A percentile compares a stretch with the other conserved stretches of the same genome.
Evolutionary conservation across 2,329 filamentous ascomycete species (phyloP).

Genomic region (Colletotrichum eremochloae): DNA sequence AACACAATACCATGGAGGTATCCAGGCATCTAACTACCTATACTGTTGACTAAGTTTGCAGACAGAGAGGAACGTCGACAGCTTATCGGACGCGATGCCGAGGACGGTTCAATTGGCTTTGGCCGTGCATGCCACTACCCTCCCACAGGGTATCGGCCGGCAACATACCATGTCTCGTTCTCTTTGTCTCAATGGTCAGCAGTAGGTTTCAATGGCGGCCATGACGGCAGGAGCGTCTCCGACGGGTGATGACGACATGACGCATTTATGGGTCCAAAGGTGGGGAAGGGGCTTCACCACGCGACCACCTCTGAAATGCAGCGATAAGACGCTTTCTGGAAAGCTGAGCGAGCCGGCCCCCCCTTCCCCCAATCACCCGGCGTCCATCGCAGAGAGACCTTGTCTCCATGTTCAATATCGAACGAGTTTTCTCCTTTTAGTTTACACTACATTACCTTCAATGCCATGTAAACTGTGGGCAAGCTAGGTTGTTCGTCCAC

Average conservation of each 20-base stretch:
- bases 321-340: background rate
- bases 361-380: background rate
- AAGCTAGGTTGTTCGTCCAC: background rate
- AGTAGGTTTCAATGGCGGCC: conserved; percentile 4
- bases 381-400: background rate
- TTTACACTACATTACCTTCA: background rate
- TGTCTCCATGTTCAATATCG: background rate
- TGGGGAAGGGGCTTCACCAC: conserved; percentile 21
- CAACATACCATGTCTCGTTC: background rate
- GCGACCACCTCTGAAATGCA: conserved; percentile 11
- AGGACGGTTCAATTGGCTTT: conserved; percentile 12
- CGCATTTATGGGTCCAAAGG: conserved; percentile 26
- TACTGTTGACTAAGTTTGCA: no score
- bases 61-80: background rate
- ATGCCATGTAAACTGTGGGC: background rate
- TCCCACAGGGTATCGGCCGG: background rate
- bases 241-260: conserved; percentile 37
- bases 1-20: no score
- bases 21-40: no score
- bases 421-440: background rate
- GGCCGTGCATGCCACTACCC: background rate
- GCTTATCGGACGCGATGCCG: conserved; percentile 17
- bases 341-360: no score
- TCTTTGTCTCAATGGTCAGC: conserved; percentile 22
- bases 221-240: background rate